phyloP scores from a whole-genome alignment of 2,329 filamentous ascomycete species.

The Apiospora aurea region DNA sequence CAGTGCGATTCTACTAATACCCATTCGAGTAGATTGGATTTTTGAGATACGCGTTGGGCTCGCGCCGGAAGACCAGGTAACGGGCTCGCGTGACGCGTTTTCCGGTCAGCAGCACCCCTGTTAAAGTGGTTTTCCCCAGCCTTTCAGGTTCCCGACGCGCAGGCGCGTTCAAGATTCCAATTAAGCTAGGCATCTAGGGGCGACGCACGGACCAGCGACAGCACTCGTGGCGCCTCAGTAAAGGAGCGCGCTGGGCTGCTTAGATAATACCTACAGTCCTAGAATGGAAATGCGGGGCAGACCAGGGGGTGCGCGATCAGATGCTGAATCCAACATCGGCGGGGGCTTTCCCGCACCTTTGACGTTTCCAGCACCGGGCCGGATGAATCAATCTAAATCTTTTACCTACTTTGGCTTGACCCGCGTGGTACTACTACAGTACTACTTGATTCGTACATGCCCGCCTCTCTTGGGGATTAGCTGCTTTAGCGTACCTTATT shows the following conservation, averaged over 20 bases:
- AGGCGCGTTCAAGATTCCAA: background rate
- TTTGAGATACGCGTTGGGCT: slow-evolving; percentile 8
- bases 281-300: background rate
- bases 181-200: background rate
- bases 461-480: background rate
- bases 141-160: slow-evolving; percentile 9
- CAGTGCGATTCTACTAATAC: slow-evolving; percentile 20
- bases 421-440: background rate
- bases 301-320: background rate
- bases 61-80: background rate
- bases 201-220: background rate
- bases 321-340: slow-evolving; percentile 15
- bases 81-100: slow-evolving; percentile 16
- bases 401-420: background rate
- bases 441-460: background rate
- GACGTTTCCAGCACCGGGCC: slow-evolving; percentile 15
- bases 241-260: too few species aligned
- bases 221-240: too few species aligned
- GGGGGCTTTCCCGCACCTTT: background rate
- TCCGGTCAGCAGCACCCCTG: background rate
- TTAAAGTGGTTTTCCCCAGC: slow-evolving; percentile 24
- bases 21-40: slow-evolving; percentile 13
- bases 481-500: background rate
- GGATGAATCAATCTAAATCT: slow-evolving; percentile 4
- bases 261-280: background rate